phyloP scores from a whole-genome alignment of 495 filamentous ascomycete genomes.

The Copromyces sp. region DNA sequence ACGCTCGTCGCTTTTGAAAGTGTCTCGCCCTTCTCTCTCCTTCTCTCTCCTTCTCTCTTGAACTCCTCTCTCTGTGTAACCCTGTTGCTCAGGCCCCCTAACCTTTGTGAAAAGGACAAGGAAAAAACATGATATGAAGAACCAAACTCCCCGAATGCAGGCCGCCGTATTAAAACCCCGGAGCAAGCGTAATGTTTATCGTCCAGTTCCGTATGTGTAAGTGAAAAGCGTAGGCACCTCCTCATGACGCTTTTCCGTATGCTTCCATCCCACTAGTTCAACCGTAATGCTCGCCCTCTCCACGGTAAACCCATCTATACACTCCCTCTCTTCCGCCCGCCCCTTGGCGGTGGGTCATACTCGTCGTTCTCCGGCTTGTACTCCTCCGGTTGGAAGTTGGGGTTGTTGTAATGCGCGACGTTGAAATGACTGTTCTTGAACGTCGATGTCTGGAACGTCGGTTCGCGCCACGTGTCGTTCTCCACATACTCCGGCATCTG shows the following conservation, averaged over 20 bases:
- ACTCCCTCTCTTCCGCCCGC: conserved; percentile 30
- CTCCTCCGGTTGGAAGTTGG: conserved; percentile 71
- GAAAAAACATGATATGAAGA: neutral
- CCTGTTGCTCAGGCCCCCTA: neutral
- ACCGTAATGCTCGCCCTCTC: neutral
- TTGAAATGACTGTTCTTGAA: conserved; percentile 64
- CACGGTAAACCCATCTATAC: conserved; percentile 5
- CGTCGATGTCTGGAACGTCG: conserved; percentile 42
- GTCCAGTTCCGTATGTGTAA: neutral
- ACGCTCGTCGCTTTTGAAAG: neutral
- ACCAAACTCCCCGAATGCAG: neutral
- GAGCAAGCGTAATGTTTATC: neutral
- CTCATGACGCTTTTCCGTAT: neutral
- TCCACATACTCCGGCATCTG: conserved; percentile 30
- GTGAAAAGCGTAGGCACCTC: neutral
- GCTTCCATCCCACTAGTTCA: neutral
- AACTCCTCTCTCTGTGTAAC: neutral
- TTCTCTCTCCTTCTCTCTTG: neutral
- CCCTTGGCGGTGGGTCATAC: conserved; percentile 16
- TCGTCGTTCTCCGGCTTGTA: conserved; percentile 37
- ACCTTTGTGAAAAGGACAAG: neutral
- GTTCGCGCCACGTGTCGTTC: conserved; percentile 32
- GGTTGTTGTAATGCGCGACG: conserved; percentile 72
- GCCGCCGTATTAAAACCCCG: neutral
- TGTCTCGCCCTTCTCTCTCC: neutral